Percentiles rank a stretch among this genome's conserved stretches.
Evolutionary conservation across 192 early-diverging fungal species (phyloP).

Genomic region (Lobulomyces angularis): DNA sequence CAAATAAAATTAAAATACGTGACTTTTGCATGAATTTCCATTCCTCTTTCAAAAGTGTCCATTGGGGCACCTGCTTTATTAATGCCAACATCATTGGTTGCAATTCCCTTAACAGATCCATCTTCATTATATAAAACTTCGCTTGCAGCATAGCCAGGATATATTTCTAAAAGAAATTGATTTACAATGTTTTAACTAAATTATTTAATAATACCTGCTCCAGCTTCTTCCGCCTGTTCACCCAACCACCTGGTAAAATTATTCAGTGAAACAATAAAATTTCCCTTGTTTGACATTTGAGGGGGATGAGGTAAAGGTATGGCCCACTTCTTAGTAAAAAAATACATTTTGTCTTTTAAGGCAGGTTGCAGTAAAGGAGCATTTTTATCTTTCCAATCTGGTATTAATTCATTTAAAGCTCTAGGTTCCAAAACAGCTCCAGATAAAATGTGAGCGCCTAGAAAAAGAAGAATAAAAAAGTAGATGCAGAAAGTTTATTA

Average conservation of each 20-base stretch:
- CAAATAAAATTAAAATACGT: too few species aligned
- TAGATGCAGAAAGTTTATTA: not conserved
- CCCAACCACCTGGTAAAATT: constrained; percentile 94
- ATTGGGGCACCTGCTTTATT: constrained; percentile 78
- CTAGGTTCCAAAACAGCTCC: constrained; percentile 89
- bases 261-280: constrained; percentile 91
- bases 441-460: constrained; percentile 85
- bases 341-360: constrained; percentile 68
- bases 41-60: constrained; percentile 84
- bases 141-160: constrained; percentile 80
- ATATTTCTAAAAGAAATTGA: constrained; percentile 96
- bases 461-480: not conserved
- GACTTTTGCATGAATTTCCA: constrained; percentile 86
- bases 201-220: too few species aligned
- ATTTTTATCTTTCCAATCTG: constrained; percentile 92
- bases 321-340: constrained; percentile 61
- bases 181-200: too few species aligned
- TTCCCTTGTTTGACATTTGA: constrained; percentile 90
- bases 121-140: constrained; percentile 88
- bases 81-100: constrained; percentile 89
- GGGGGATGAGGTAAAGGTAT: constrained; percentile 84
- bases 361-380: constrained; percentile 86
- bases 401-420: constrained; percentile 88
- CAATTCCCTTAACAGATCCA: constrained; percentile 83
- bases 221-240: constrained; percentile 88